Evolutionary conservation across 1,284 basidiomycete genomes (phyloP), one percentile per base, ranked within the genome.

Genomic region (Ustilago bromivora): DNA sequence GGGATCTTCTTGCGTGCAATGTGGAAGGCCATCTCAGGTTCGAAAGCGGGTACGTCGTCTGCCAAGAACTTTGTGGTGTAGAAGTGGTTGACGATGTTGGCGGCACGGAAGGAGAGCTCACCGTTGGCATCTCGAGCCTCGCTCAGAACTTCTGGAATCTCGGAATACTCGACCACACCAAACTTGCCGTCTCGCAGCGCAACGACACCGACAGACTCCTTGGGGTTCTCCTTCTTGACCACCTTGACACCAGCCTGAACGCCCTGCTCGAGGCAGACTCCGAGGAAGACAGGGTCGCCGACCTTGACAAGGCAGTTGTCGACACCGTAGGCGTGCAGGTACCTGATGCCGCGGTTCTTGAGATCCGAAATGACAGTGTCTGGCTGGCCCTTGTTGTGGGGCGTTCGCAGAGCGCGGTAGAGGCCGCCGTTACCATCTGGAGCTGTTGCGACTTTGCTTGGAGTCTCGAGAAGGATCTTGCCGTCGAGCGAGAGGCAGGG

Each of bases 281-380:
- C 97, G 80, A 99, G 87, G 89, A 99, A 99, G 85, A 95, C 90
- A 17, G 97, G 97, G 87, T 99, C 97, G 64, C 95, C 96, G 65
- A 99, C 94, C 76, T 92, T 91, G 80, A 98, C 97, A 75, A 99
- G 93, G 88, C 96, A 99, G 89, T 99, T 99, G 89, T 99, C 97
- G 81, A 99, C 96, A 82, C 96, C 92, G 88, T 98, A 98, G 1
- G 92, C 93, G 88, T 99, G 96, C 52, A 99, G 89, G 87, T 96
- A 98, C 71, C 91, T 89, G 83, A 98, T 89, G 53, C 92, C 91
- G 78, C 95, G 94, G 60, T 88, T 86, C 49, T 89, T 88, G 70
- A 99, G 90, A 87, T 98, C 94, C 49, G 92, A 90, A 57, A 99
- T 90, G 61, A 99, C 95, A 12, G 93, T 93, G 57, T 87, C 89